Percentiles rank a stretch among this genome's conserved stretches.
Conservation (phyloP, 2,329 filamentous ascomycete genomes). For the Xylaria sp. region DNA sequence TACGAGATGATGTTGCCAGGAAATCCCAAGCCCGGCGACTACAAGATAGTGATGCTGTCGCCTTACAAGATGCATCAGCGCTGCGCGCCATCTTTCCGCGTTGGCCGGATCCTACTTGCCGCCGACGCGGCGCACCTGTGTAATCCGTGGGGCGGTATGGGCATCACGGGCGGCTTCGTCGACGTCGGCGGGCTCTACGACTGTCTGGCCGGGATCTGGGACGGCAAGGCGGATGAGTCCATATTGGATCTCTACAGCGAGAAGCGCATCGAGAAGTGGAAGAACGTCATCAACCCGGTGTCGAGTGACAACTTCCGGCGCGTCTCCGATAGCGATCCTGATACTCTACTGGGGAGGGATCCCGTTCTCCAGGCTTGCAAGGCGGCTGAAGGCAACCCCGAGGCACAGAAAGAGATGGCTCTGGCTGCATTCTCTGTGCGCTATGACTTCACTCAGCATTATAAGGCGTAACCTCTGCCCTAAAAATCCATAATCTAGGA, state of each 20-base stretch:
- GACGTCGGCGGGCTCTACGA: slow-evolving; percentile 67
- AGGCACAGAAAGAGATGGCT: slow-evolving; percentile 44
- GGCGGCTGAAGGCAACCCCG: slow-evolving; percentile 44
- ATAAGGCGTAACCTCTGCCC: slow-evolving; percentile 31
- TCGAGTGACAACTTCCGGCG: slow-evolving; percentile 52
- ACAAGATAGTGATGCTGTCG: slow-evolving; percentile 61
- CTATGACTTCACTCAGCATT: slow-evolving; percentile 54
- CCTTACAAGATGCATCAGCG: slow-evolving; percentile 68
- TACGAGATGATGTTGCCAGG: slow-evolving; percentile 65
- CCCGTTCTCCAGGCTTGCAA: slow-evolving; percentile 48
- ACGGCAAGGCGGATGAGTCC: slow-evolving; percentile 49
- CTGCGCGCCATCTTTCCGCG: slow-evolving; percentile 61
- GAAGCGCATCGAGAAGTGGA: slow-evolving; percentile 53
- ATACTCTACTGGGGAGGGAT: slow-evolving; percentile 47
- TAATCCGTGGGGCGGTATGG: slow-evolving; percentile 63
- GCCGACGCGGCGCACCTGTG: slow-evolving; percentile 66
- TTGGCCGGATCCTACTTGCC: slow-evolving; percentile 61
- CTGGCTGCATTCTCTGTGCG: slow-evolving; percentile 45
- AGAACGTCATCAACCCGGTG: slow-evolving; percentile 50
- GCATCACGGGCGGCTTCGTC: slow-evolving; percentile 68
- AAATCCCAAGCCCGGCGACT: slow-evolving; percentile 62
- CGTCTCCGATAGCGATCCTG: slow-evolving; percentile 49
- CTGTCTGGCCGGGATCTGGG: slow-evolving; percentile 56
- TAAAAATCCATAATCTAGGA: not conserved
- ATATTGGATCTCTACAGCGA: slow-evolving; percentile 54